Evolutionary conservation across 2,329 filamentous ascomycete genomes (phyloP), one percentile per base, ranked within the genome.

Genomic region (Exophiala bonariae): DNA sequence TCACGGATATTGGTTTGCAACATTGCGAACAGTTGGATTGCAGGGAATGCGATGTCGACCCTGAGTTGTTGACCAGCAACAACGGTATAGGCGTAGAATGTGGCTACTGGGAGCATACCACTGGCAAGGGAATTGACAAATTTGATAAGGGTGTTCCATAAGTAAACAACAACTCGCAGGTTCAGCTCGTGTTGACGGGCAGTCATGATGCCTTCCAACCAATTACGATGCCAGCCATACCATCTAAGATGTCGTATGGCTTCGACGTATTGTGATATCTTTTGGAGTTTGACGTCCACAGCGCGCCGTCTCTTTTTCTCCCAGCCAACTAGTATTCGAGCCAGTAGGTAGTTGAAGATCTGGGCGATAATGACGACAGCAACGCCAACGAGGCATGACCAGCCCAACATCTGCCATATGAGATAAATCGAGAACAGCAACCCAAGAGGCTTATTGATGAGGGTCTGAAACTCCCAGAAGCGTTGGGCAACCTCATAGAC

Each of bases 21-120:
- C 72, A 92, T 81, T 1, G 74, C 73, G 59, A 96, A 95, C 0
- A 96, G 74, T 51, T 91, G 85, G 2, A 96, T 73, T 0, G 90
- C 89, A 0, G 90, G 90, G 64, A 95, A 96, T 8, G 90, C 90
- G 19, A 95, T 76, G 51, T 95, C 87, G 28, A 95, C 82, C 0
- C 83, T 82, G 7, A 96, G 68, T 0, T 82, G 78, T 38, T 80
- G 75, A 0, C 81, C 80, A 3, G 86, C 82, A 31, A 91, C 64
- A 9, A 85, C 76, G 0, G 89, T 93, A 64, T 89, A 95, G 1
- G 88, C 83, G 56, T 84, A 89, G 58, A 96, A 90, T 1, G 86
- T 87, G 2, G 86, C 82, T 0, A 93, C 83, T 0, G 89, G 89
- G 55, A 95, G 90, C 3, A 89, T 67, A 0, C 84, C 83, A 20